These are phyloP conservation scores for Ganoderma sinense DNA, from an alignment of 1,284 basidiomycete species.

Conservation along the genomic window DNA sequence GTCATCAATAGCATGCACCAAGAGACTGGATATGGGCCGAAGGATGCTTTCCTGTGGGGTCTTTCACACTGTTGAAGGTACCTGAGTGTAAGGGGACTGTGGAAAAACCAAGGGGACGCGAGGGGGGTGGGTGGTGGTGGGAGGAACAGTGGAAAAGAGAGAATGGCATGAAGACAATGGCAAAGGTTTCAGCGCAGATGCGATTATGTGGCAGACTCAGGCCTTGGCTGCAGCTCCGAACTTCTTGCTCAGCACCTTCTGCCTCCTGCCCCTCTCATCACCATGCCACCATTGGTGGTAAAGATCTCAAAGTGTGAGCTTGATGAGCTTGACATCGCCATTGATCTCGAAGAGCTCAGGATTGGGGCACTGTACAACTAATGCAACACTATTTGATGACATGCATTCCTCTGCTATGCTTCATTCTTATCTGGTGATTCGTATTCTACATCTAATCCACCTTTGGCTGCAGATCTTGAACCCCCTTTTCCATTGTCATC, in stretches of 20 bases:
- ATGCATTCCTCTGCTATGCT: too few relatives aligned
- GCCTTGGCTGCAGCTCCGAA: background rate
- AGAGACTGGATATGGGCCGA: background rate
- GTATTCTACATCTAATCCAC: too few relatives aligned
- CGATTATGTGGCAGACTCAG: constrained; percentile 1
- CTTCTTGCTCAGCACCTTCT: background rate
- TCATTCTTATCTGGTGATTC: too few relatives aligned
- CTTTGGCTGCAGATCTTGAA: too few relatives aligned
- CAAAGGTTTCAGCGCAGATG: constrained; percentile 19
- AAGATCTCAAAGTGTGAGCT: too few relatives aligned
- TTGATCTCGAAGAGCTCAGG: too few relatives aligned
- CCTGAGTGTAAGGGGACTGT: background rate
- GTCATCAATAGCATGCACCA: constrained; percentile 27
- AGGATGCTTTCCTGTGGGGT: background rate
- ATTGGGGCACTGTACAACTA: too few relatives aligned
- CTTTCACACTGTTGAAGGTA: background rate
- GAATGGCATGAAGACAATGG: constrained; percentile 15
- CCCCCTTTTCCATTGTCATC: too few relatives aligned
- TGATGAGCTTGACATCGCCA: too few relatives aligned
- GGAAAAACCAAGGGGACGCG: background rate
- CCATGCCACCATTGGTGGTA: too few relatives aligned
- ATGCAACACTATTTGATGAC: too few relatives aligned
- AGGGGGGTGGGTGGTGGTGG: background rate
- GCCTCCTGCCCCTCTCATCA: constrained; percentile 6
- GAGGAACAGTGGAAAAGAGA: background rate